phyloP scores from a whole-genome alignment of 352 stramenopile genomes.

The Globisporangium emineosum region DNA sequence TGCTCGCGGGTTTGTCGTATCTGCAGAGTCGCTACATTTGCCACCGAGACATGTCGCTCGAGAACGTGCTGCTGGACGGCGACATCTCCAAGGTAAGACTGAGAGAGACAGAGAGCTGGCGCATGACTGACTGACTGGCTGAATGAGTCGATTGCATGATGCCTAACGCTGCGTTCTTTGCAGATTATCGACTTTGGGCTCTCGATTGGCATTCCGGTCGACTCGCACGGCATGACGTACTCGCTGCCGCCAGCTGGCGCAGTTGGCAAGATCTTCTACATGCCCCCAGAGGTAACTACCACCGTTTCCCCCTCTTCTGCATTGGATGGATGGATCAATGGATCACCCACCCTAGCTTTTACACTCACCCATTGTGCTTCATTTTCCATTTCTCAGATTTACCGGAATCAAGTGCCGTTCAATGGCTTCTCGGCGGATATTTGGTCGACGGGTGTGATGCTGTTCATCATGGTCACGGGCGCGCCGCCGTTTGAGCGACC shows the following conservation, averaged over 20 bases:
- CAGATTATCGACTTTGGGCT: slow-evolving; percentile 88
- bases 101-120: not conserved
- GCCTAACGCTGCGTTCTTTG: not conserved
- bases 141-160: not conserved
- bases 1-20: slow-evolving; percentile 75
- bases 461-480: slow-evolving; percentile 95
- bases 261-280: slow-evolving; percentile 90
- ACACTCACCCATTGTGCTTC: not conserved
- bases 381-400: slow-evolving; percentile 61
- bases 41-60: slow-evolving; percentile 86
- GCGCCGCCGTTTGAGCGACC: slow-evolving; percentile 89
- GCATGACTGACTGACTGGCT: not conserved
- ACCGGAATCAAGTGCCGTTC: slow-evolving; percentile 88
- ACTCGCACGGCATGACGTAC: slow-evolving; percentile 84
- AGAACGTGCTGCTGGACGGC: slow-evolving; percentile 84
- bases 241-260: slow-evolving; percentile 71
- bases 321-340: not conserved
- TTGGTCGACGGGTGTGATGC: slow-evolving; percentile 92
- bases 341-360: not conserved
- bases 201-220: slow-evolving; percentile 81
- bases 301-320: not conserved
- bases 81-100: slow-evolving; percentile 70
- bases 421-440: slow-evolving; percentile 92
- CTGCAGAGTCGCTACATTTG: slow-evolving; percentile 84
- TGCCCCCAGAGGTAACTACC: slow-evolving; percentile 61